Conservation (phyloP, 2,329 filamentous ascomycete genomes). For the Xylaria sp. region DNA sequence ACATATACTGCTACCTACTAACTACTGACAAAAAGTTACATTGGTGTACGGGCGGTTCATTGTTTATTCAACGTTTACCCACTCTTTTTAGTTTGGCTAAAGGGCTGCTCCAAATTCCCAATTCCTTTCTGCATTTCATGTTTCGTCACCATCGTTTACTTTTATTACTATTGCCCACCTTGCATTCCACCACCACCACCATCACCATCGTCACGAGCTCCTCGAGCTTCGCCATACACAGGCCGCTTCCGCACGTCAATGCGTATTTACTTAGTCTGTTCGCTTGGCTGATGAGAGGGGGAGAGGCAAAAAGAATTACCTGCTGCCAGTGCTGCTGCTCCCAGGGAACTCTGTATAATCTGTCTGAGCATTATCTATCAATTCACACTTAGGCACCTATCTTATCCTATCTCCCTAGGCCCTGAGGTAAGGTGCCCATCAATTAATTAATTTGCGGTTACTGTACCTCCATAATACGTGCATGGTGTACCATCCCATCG, state of each 20-base stretch:
- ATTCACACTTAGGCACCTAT: conserved; percentile 39
- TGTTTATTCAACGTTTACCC: conserved; percentile 2
- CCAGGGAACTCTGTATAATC: conserved; percentile 31
- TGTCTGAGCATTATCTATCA: conserved; percentile 33
- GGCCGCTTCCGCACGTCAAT: conserved; percentile 30
- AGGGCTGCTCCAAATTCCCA: conserved; percentile 19
- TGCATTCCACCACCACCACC: conserved; percentile 10
- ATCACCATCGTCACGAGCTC: conserved; percentile 7
- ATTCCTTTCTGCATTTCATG: conserved; percentile 32
- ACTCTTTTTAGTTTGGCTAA: neutral
- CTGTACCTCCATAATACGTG: conserved; percentile 43
- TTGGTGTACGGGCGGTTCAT: neutral
- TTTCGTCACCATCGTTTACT: conserved; percentile 19
- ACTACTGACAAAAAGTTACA: neutral
- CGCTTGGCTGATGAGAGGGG: conserved; percentile 32
- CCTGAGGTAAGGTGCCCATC: conserved; percentile 38
- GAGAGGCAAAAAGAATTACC: conserved; percentile 6
- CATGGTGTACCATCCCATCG: conserved; percentile 41
- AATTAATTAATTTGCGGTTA: conserved; percentile 41
- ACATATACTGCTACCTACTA: neutral
- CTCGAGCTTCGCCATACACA: conserved; percentile 23
- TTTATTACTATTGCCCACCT: conserved; percentile 13
- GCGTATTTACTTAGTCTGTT: conserved; percentile 24
- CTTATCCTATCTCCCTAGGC: conserved; percentile 29
- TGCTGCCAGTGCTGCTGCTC: conserved; percentile 5